Evolutionary conservation across 768 basidiomycete genomes (phyloP), one percentile per base, ranked within the genome.

Genomic region (Candolleomyces efflorescens): DNA sequence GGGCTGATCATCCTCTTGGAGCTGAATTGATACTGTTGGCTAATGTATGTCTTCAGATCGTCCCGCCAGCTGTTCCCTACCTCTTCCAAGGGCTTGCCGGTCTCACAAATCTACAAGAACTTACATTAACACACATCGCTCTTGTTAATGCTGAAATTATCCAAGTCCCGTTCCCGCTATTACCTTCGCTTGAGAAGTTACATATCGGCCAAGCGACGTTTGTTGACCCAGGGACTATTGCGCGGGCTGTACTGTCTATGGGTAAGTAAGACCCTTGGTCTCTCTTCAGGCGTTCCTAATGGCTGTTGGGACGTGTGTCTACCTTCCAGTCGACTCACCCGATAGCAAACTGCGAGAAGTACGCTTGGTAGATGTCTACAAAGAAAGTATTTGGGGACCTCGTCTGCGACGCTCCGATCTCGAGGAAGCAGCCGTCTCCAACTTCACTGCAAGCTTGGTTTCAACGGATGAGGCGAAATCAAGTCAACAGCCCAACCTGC

Each of bases 381-480:
- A 68, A 11, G 78, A 73, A 47, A 82, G 82, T 56, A 85, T 86
- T 24, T 85, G 84, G 84, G 84, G 82, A 43, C 70, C 71, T 1
- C 73, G 84, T 32, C 59, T 85, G 26, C 75, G 83, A 15, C 69
- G 78, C 39, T 73, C 74, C 12, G 80, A 84, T 61, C 62, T 84
- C 12, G 79, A 82, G 67, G 63, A 60, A 15, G 78, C 73, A 5
- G 59, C 10, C 37, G 11, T 11, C 27, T 27, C 27, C 27, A 27
- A 9, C 9, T 9, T 9, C 27, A 27, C 27, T 11, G 1, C 32
- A 11, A 11, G 32, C 5, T 11, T 32, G 32, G 32, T 7, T 32
- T 32, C 11, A 11, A 32, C 32, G 32, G 32, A 32, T 32, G 32
- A 32, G 2, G 32, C 32, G 11, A 11, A 5, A 32, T 32, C 32